phyloP scores from a whole-genome alignment of 371 early-diverging fungal genomes.

The Mortierella sp. region DNA sequence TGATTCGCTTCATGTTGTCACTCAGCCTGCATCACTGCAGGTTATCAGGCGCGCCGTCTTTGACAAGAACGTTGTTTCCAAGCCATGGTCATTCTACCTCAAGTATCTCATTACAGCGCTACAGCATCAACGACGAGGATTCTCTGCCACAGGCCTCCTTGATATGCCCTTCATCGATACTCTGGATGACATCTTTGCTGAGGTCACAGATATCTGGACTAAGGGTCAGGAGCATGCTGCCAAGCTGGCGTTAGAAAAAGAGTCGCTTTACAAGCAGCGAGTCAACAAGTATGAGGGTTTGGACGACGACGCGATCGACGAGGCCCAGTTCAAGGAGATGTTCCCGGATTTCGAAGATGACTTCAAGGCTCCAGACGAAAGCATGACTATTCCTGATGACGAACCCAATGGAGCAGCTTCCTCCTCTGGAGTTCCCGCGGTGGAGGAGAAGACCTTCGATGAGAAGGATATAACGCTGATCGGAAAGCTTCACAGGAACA shows the following conservation, averaged over 20 bases:
- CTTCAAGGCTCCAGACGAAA: slow-evolving; percentile 57
- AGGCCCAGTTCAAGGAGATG: slow-evolving; percentile 72
- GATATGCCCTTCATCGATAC: slow-evolving; percentile 60
- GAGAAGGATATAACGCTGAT: slow-evolving; percentile 64
- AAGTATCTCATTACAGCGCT: slow-evolving; percentile 68
- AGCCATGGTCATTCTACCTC: slow-evolving; percentile 75
- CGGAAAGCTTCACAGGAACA: slow-evolving; percentile 53
- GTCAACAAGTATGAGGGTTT: slow-evolving; percentile 70
- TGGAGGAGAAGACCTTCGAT: slow-evolving; percentile 67
- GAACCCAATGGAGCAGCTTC: slow-evolving; percentile 29
- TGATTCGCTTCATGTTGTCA: slow-evolving; percentile 60
- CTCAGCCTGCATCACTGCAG: slow-evolving; percentile 56
- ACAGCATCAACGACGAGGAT: slow-evolving; percentile 61
- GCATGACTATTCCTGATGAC: slow-evolving; percentile 45
- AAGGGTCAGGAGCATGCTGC: slow-evolving; percentile 76
- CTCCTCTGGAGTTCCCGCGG: slow-evolving; percentile 53
- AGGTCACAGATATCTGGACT: slow-evolving; percentile 78
- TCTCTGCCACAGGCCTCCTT: slow-evolving; percentile 68
- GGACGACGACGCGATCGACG: slow-evolving; percentile 80
- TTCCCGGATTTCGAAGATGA: slow-evolving; percentile 84
- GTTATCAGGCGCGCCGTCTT: slow-evolving; percentile 64
- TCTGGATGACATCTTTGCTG: slow-evolving; percentile 66
- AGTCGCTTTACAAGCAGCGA: slow-evolving; percentile 79
- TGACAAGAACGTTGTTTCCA: slow-evolving; percentile 59
- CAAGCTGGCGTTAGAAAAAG: slow-evolving; percentile 75